Conservation (phyloP, 2,329 filamentous ascomycete species). For the Cytospora leucostoma region DNA sequence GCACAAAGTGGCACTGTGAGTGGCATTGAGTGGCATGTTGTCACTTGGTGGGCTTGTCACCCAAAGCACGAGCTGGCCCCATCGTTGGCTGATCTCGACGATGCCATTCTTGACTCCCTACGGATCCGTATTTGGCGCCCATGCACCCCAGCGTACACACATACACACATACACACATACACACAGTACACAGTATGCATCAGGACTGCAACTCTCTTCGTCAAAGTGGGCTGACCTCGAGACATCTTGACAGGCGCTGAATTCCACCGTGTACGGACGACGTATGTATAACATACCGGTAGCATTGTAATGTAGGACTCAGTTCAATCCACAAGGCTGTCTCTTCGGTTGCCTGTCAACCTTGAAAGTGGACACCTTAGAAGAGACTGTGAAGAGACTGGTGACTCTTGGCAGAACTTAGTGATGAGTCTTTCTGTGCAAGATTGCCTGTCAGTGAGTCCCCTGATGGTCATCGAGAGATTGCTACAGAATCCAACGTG, state of each 20-base stretch:
- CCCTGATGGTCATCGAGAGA: neutral
- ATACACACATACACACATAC: neutral
- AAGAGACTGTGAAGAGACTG: neutral
- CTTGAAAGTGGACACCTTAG: neutral
- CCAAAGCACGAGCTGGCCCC: neutral
- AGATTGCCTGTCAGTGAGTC: neutral
- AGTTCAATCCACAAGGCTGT: neutral
- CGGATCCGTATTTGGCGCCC: neutral
- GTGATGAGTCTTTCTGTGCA: neutral
- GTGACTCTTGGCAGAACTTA: neutral
- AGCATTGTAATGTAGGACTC: neutral
- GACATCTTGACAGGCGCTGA: neutral
- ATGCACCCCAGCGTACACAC: neutral
- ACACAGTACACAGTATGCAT: neutral
- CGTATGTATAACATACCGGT: neutral
- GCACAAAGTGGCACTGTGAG: neutral
- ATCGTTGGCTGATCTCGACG: neutral
- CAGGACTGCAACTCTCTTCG: neutral
- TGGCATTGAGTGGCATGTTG: neutral
- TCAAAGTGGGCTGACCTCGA: neutral
- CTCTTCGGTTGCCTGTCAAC: neutral
- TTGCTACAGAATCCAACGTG: neutral
- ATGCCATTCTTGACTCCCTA: neutral
- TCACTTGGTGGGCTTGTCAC: neutral
- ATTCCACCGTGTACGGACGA: neutral